Evolutionary conservation across 495 filamentous ascomycete species (phyloP), one percentile per base, ranked within the genome.

Genomic region (Daldinia concentrica): DNA sequence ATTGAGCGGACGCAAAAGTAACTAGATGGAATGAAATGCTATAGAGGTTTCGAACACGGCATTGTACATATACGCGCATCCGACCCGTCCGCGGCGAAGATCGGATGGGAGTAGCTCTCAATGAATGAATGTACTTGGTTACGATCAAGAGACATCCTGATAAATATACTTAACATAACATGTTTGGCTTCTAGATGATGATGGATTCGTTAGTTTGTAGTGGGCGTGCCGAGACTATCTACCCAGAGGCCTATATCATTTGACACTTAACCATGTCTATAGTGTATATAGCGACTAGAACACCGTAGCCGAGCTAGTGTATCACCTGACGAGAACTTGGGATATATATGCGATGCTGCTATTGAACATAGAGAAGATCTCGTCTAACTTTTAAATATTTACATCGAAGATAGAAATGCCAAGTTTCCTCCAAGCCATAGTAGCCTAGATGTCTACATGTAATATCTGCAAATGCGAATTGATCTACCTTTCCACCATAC

Each of bases 11-110:
- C 4, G 22, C 11, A 3, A 17, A 7, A 54, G 3, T 4, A 54
- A 2, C 6, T 48, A 54, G 15, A 26, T 27, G 19, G 9, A 39
- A 24, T 19, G 12, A 39, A 24, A 39, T n/a, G n/a, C 27, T 30
- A 34, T 36, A 36, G 45, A 19, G 52, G 50, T 32, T 32, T 58
- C 8, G 6, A 19, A 32, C 24, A 34, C 58, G 54, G 54, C 62
- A 60, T 64, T 73, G 66, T 73, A 69, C 57, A 73, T 73, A 73
- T 62, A 65, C 58, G 51, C 26, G 30, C 62, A 57, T 62, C 58
- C 56, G 56, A 54, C 62, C 7, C 4, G 54, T 62, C 64, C 56
- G 48, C 24, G 15, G 27, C 30, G 32, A 66, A 51, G 30, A 54
- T 30, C 7, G 51, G 61, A 58, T 39, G 57, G 62, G 26, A 64